Evolutionary conservation across 805 yeast genomes (phyloP).

Genomic region (Grigorovia transvaalensis): DNA sequence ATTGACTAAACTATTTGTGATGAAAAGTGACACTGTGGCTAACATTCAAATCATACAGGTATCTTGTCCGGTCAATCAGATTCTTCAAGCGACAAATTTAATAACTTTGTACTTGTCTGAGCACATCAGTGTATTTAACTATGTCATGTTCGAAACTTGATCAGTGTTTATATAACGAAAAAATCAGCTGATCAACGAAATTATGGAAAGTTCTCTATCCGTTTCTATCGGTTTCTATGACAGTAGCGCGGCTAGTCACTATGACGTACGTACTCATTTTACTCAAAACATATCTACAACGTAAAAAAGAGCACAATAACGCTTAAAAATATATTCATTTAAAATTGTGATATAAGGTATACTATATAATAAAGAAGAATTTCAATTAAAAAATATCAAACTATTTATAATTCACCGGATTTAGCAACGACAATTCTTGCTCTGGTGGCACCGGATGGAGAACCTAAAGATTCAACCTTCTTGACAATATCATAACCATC

Average conservation of each 20-base stretch:
- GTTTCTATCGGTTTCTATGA: not conserved
- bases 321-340: no score
- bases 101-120: not conserved
- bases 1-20: not conserved
- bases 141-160: not conserved
- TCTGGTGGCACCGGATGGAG: conserved; percentile 61
- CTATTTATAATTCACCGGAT: conserved; percentile 34
- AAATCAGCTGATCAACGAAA: not conserved
- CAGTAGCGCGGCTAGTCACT: not conserved
- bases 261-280: no score
- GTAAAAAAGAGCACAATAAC: no score
- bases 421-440: conserved; percentile 55
- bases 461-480: conserved; percentile 73
- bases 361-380: not conserved
- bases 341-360: no score
- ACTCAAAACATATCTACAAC: no score
- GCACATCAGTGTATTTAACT: no score
- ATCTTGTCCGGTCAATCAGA: no score
- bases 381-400: not conserved
- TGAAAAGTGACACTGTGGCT: not conserved
- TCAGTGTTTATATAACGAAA: not conserved
- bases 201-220: not conserved
- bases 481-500: conserved; percentile 81
- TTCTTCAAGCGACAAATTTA: not conserved
- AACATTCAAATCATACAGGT: not conserved